Conservation (phyloP, 208 protist species). For the Leishmania gerbilli region DNA sequence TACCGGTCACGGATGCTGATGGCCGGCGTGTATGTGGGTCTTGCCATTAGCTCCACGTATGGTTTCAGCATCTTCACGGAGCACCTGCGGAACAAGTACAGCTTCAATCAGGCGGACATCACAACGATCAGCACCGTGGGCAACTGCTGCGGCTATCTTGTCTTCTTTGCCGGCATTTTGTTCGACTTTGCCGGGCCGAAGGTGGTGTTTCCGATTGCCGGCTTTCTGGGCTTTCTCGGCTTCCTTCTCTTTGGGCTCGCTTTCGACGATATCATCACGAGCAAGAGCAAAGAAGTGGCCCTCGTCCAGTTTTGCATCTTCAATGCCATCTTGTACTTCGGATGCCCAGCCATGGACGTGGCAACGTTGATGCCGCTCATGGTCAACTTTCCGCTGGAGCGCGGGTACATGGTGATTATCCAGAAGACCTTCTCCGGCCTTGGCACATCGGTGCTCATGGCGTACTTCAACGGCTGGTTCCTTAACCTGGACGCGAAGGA, state of each 20-base stretch:
- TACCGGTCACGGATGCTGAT: constrained; percentile 77
- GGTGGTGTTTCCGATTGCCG: constrained; percentile 47
- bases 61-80: constrained; percentile 79
- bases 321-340: constrained; percentile 67
- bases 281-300: constrained; percentile 34
- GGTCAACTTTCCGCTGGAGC: constrained; percentile 77
- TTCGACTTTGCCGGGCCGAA: constrained; percentile 76
- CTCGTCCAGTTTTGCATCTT: constrained; percentile 67
- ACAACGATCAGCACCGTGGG: constrained; percentile 85
- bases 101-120: constrained; percentile 69
- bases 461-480: constrained; percentile 84
- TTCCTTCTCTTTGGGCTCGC: constrained; percentile 70
- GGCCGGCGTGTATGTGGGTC: constrained; percentile 61
- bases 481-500: constrained; percentile 17
- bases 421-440: constrained; percentile 84
- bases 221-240: constrained; percentile 49
- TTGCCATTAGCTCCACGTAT: constrained; percentile 74
- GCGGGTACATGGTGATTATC: constrained; percentile 77
- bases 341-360: constrained; percentile 63
- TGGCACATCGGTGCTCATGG: constrained; percentile 75
- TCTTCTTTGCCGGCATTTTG: constrained; percentile 66
- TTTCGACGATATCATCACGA: constrained; percentile 55
- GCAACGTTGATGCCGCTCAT: constrained; percentile 78
- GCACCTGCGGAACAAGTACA: constrained; percentile 51
- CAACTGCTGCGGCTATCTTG: constrained; percentile 63